Base-by-base conservation (phyloP, 2,329 filamentous ascomycete species). In the Hansfordia pulvinata region DNA sequence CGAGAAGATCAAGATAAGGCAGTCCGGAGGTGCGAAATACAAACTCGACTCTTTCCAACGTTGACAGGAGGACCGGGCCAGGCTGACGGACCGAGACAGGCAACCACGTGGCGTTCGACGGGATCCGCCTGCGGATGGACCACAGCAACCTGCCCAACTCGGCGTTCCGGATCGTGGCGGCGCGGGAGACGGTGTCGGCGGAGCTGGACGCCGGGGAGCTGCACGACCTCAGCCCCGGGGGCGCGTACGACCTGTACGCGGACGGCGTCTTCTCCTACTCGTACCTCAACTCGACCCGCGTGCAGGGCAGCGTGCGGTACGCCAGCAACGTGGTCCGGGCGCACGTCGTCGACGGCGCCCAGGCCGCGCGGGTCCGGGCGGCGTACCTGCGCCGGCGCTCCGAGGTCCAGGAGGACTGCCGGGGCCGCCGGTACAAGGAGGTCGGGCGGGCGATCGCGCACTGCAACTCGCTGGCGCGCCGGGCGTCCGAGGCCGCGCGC, bases 321-420 rank as follows among this genome's bases (percentile, higher is more conserved):
- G 51, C 58, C 27, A 72, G 67, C 42, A 78, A 79, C 51, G 55
- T 58, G 10, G 48, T 79, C 25, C 58, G 56, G 27, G 55, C 75
- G 33, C 49, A 58, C 5, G 56, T 81, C 21, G 56, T 81, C 21
- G 62, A 79, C 35, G 71, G 65, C 11, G 50, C 50, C 8, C 44
- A 61, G 25, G 73, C 75, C 8, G 57, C 58, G 23, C 53, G 58
- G 19, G 56, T 62, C 25, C 54, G 60, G 35, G 54, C 58, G 10
- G 50, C 60, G 9, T 62, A 67, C 32, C 40, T 55, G 33, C 41
- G 49, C 21, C 68, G 68, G 48, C 70, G 72, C 25, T 62, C 61
- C 11, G 49, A 49, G 4, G 44, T 69, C 4, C 56, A 67, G 35
- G 54, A 53, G 16, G 64, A 66, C 46, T 77, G 72, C 51, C 62